A percentile compares a stretch with the other conserved stretches of the same genome.
phyloP scores from a whole-genome alignment of 208 protist species.

The Phytomonas sp. region DNA sequence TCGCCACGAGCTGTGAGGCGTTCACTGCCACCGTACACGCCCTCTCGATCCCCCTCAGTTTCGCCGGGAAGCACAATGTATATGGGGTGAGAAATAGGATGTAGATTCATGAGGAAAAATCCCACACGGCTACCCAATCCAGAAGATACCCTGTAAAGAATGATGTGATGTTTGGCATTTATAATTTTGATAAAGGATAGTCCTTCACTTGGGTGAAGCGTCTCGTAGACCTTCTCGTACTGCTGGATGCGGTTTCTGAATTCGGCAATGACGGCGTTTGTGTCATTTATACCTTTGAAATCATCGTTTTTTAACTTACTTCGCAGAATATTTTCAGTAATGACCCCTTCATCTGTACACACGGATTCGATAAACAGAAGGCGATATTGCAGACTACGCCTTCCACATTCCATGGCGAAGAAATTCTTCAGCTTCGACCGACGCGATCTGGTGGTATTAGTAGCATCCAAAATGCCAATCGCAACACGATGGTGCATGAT shows the following conservation, averaged over 20 bases:
- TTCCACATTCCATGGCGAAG: conserved; percentile 38
- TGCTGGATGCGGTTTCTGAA: conserved; percentile 74
- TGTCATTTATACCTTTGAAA: conserved; percentile 80
- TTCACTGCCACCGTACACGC: conserved; percentile 72
- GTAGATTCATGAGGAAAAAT: conserved; percentile 87
- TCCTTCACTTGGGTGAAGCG: conserved; percentile 45
- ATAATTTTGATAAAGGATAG: conserved; percentile 85
- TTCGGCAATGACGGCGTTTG: conserved; percentile 60
- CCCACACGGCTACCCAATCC: conserved; percentile 72
- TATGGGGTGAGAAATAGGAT: conserved; percentile 77
- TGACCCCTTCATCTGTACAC: conserved; percentile 82
- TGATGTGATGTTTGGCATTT: conserved; percentile 84
- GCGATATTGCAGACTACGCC: conserved; percentile 40
- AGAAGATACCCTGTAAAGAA: conserved; percentile 61
- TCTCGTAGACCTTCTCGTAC: conserved; percentile 89
- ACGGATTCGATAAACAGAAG: conserved; percentile 90
- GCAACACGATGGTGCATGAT: conserved; percentile 45
- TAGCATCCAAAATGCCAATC: conserved; percentile 89
- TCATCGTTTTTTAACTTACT: conserved; percentile 88
- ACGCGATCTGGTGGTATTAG: conserved; percentile 82
- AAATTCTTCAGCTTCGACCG: conserved; percentile 50
- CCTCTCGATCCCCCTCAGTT: conserved; percentile 51
- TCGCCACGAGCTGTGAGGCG: conserved; percentile 54
- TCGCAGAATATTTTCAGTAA: conserved; percentile 85
- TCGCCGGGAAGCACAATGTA: conserved; percentile 81